Evolutionary conservation across 805 yeast species (phyloP), one percentile per base, ranked within the genome.

Genomic region (Spathaspora boniae): DNA sequence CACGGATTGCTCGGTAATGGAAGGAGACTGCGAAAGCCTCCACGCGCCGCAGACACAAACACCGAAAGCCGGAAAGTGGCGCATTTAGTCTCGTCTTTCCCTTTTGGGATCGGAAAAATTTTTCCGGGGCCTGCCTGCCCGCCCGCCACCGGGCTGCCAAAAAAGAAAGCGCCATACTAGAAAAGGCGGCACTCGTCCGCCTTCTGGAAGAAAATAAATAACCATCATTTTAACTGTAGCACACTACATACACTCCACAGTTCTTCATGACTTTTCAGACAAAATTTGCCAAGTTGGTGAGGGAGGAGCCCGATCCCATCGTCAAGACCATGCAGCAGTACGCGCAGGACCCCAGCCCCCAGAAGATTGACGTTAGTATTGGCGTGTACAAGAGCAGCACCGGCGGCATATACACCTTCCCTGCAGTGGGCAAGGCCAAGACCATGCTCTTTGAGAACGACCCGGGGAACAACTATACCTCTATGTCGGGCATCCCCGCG

Each of bases 381-480:
- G 74, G 74, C 9, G 73, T 69, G n/a, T 68, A 67, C 51, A 66
- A 66, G 36, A 59, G 62, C 21, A 70, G 60, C 34, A 48, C 51
- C 12, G 71, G 70, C 2, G 48, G 50, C 21, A 44, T 52, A n/a
- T 62, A 55, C 45, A 50, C 58, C 7, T 64, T 67, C 42, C 72
- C 72, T 11, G 48, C 62, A 22, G 68, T 68, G 18, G 43, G 48
- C 16, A 44, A 47, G 33, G 70, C 72, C 31, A 67, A 68, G 43
- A 43, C 52, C 26, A 41, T 42, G 14, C 53, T 68, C 29, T 43
- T 45, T 26, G 41, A 45, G 9, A 52, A 62, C 29, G 69, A 66
- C 38, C 68, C 70, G 3, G 72, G 73, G 23, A 73, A 68, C 46
- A 61, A 65, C 49, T 69, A 69, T 53, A 67, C 67, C 35, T 51